Evolutionary conservation across 1,139 yeast species (phyloP), one percentile per base, ranked within the genome.

Genomic region (Yamadazyma sp.): DNA sequence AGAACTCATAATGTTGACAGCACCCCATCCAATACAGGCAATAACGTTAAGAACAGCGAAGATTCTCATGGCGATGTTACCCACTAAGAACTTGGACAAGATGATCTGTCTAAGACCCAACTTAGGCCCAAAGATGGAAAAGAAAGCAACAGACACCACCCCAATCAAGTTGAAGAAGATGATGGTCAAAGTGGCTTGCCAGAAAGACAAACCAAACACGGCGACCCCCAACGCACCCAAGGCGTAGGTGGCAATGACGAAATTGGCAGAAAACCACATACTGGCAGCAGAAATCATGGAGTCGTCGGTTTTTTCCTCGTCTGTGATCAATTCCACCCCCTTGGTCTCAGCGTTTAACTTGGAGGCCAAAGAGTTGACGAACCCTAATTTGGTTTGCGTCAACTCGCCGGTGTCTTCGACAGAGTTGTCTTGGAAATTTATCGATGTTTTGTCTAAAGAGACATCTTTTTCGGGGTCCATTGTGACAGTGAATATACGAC

Each of bases 1-100:
- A 26, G 94, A 81, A 20, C 89, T 85, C 79, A 89, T 87, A 48
- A 88, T 86, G 64, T 89, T 91, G 34, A 88, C 94, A 14, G 95
- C 87, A 63, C 95, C 89, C 97, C 97, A 89, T 49, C 97, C 97
- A 47, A 89, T 77, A 75, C 96, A 87, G 12, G 96, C 94, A 54
- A 89, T 63, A 54, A 83, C 78, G 59, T 89, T 89, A 55, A 89
- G 73, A 32, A 83, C 61, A 14, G 95, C 83, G 56, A 89, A 86
- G 42, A 89, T 71, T 59, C 95, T 77, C 64, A 86, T 83, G 37
- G 86, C 82, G 33, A 71, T 62, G 59, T 83, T 80, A 51, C 97
- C 97, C 53, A 83, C 74, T 56, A 89, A 74, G 64, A 75, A 89
- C 50, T 91, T 77, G 12, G 95, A 80, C 48, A 91, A 61, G 34